Evolutionary conservation across 2,329 filamentous ascomycete species (phyloP).

Genomic region (Alternaria brassicicola): DNA sequence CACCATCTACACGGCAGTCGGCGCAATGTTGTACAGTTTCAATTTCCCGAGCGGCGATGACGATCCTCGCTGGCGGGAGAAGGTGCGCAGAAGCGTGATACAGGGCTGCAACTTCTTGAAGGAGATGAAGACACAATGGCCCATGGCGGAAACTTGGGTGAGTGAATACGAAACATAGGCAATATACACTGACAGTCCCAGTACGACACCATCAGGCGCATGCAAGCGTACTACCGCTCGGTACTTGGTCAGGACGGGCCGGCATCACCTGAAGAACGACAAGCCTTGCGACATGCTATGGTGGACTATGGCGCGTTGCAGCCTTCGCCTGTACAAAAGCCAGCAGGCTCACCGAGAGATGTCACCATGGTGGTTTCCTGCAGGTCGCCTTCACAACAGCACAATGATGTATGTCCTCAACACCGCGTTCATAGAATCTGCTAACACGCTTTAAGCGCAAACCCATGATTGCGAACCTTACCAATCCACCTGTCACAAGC

Average conservation of each 20-base stretch:
- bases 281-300: conserved; percentile 46
- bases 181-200: conserved; percentile 17
- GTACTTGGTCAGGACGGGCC: conserved; percentile 42
- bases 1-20: conserved; percentile 51
- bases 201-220: conserved; percentile 52
- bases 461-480: conserved; percentile 10
- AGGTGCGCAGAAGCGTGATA: conserved; percentile 43
- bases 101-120: conserved; percentile 48
- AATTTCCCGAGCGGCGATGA: conserved; percentile 48
- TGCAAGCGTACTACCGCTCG: conserved; percentile 50
- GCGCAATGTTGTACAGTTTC: conserved; percentile 50
- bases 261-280: conserved; percentile 47
- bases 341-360: conserved; percentile 30
- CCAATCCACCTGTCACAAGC: conserved; percentile 20
- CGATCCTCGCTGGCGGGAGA: conserved; percentile 41
- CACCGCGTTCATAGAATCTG: not conserved
- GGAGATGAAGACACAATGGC: conserved; percentile 51
- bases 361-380: conserved; percentile 15
- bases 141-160: conserved; percentile 51
- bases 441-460: conserved; percentile 13
- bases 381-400: conserved; percentile 7
- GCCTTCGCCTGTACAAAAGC: conserved; percentile 47
- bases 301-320: conserved; percentile 52
- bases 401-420: conserved; percentile 7
- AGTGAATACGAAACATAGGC: not conserved